Base-by-base conservation (phyloP, 1,284 basidiomycete species). In the Fomitopsis palustris region DNA sequence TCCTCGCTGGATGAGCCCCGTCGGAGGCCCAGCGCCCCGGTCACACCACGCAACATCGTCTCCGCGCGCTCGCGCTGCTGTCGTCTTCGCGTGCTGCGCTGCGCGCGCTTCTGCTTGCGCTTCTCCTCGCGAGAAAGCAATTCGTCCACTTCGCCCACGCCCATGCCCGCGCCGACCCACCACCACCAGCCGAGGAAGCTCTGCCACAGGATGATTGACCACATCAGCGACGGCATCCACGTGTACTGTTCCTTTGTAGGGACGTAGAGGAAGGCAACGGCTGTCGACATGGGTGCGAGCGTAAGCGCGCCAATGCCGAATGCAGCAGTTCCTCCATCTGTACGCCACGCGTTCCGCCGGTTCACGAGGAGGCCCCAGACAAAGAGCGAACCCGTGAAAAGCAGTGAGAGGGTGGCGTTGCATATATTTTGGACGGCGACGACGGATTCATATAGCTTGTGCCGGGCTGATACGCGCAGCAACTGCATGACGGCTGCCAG, bases 341-440 rank as follows among this genome's bases (percentile, higher is more conserved):
- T 92, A n/a, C 96, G 84, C 96, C 96, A 99, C 1, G 97, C 97
- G 56, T 95, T 86, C 54, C 86, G 81, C 31, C 95, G 85, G 70
- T 98, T 98, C 65, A 99, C 86, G 56, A 94, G 76, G 61, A 92
- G 81, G 42, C 96, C 97, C 96, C 96, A 99, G 61, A 98, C 87
- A 69, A 95, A 81, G 57, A 99, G 87, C 2, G 93, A 87, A 45
- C 85, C 78, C 3, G 94, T 96, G 77, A 98, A 99, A 58, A 99
- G 88, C 54, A 99, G 82, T n/a, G 95, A 93, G 21, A 99, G 85
- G 0, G 96, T 93, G 3, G 93, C 94, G 72, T 97, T 97, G 84
- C 95, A 96, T 62, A 98, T 90, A 76, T 97, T 97, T 58, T 92
- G 88, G 29, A 96, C 86, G 27, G 91, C 90, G 59, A 87, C 85